Percentiles rank a stretch among this genome's conserved stretches.
Evolutionary conservation across 768 basidiomycete genomes (phyloP).

Genomic region (Lactarius akahatsu): DNA sequence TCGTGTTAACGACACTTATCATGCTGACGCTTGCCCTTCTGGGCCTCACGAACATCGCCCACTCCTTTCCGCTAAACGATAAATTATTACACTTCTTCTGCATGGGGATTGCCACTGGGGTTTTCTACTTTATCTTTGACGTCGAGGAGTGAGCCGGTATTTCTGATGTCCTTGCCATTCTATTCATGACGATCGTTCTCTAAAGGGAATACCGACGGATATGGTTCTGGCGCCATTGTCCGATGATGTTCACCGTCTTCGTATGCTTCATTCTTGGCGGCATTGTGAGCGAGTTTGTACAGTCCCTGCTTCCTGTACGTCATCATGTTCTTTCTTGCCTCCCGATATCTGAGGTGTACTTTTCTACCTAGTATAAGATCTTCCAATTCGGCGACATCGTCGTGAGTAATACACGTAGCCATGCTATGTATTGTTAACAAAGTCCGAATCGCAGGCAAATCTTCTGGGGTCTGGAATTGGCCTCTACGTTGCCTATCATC

Average conservation of each 20-base stretch:
- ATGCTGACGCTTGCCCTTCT: constrained; percentile 72
- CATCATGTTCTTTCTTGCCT: background rate
- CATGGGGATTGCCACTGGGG: constrained; percentile 68
- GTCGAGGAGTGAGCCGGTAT: constrained; percentile 70
- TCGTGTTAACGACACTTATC: constrained; percentile 64
- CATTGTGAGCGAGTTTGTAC: constrained; percentile 77
- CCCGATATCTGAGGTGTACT: background rate
- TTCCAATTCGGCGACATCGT: constrained; percentile 73
- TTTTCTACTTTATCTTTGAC: constrained; percentile 87
- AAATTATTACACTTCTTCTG: constrained; percentile 79
- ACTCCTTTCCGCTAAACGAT: constrained; percentile 68
- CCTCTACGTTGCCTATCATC: constrained; percentile 59
- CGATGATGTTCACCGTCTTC: constrained; percentile 64
- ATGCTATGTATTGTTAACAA: background rate
- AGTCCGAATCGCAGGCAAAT: constrained; percentile 57
- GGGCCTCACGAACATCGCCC: constrained; percentile 71
- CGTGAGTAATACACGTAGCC: constrained; percentile 42
- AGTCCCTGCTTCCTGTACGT: constrained; percentile 69
- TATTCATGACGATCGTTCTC: constrained; percentile 2
- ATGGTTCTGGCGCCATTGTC: constrained; percentile 83
- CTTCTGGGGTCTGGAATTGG: constrained; percentile 70
- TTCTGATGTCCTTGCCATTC: constrained; percentile 7
- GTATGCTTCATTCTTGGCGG: constrained; percentile 80
- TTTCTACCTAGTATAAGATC: constrained; percentile 53
- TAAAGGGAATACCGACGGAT: constrained; percentile 70